Conservation (phyloP, 768 basidiomycete genomes). For the Termitomyces titanicus region DNA sequence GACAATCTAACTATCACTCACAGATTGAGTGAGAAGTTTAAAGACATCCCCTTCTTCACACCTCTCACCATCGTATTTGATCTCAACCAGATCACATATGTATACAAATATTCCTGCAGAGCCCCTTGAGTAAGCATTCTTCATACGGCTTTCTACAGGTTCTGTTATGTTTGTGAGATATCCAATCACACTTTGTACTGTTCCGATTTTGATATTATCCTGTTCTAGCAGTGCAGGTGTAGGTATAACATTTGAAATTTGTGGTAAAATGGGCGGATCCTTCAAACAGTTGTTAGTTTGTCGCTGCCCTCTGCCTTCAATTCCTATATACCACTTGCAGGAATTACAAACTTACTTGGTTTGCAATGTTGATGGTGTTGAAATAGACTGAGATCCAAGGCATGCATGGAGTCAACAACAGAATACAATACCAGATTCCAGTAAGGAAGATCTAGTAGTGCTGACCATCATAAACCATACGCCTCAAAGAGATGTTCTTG, state of each 20-base stretch:
- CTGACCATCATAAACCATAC: conserved; percentile 26
- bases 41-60: no score
- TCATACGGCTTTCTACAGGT: no score
- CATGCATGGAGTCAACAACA: conserved; percentile 39
- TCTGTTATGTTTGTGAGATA: no score
- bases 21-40: no score
- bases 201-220: no score
- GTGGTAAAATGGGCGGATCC: no score
- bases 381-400: conserved; percentile 29
- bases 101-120: conserved; percentile 5
- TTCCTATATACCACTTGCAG: background rate
- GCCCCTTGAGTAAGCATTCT: conserved; percentile 6
- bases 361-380: conserved; percentile 24
- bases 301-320: conserved; percentile 8
- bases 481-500: conserved; percentile 16
- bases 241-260: no score
- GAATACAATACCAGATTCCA: conserved; percentile 30
- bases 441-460: conserved; percentile 32
- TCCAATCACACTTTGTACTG: no score
- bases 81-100: conserved; percentile 1
- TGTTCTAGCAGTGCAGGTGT: no score
- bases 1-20: no score
- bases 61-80: background rate
- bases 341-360: background rate
- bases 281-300: background rate